Base-by-base conservation (phyloP, 2,329 filamentous ascomycete species). In the Juglanconis juglandina region DNA sequence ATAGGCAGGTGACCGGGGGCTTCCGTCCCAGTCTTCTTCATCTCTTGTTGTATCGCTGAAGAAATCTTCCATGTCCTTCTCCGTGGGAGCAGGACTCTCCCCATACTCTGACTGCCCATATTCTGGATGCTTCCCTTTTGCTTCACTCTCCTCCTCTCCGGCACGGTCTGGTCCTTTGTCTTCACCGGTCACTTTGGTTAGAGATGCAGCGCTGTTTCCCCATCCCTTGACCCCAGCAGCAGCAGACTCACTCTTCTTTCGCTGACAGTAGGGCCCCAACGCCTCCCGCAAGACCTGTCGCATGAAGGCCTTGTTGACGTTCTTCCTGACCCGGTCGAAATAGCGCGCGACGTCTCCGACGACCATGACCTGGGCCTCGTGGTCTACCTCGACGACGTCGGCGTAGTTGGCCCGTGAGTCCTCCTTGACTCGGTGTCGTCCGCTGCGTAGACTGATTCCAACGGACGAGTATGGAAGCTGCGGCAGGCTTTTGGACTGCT, bases 281-380 rank as follows among this genome's bases (percentile, higher is more conserved):
- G 72, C 71, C 44, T 68, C 70, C 42, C 71, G 66, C 39, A 74
- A 65, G 30, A 72, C 70, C 60, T 73, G 71, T 33, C 71, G 70
- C 72, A 73, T 74, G 62, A 68, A 72, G 1, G 72, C 72, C 65
- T 73, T 73, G 66, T 74, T 74, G 66, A 73, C 71, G 47, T 73
- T 74, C 37, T 71, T 66, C 30, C 72, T 70, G 24, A 74, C 68
- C 13, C 72, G 67, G 62, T 74, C 72, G 62, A 74, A 74, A 63
- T 74, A 74, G 44, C 68, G 68, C n/a, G 69, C 70, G 13, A 73
- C 72, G 48, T 73, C 71, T 34, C 72, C 72, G 35, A 74, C 66
- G 2, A 73, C 71, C 63, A 74, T 69, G 42, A 74, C 72, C 56
- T 73, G 67, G 17, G 72, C 69, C 50, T 73, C 71, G 62, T 72